Conservation (phyloP, 345 rosid species). For the Salix exigua region DNA sequence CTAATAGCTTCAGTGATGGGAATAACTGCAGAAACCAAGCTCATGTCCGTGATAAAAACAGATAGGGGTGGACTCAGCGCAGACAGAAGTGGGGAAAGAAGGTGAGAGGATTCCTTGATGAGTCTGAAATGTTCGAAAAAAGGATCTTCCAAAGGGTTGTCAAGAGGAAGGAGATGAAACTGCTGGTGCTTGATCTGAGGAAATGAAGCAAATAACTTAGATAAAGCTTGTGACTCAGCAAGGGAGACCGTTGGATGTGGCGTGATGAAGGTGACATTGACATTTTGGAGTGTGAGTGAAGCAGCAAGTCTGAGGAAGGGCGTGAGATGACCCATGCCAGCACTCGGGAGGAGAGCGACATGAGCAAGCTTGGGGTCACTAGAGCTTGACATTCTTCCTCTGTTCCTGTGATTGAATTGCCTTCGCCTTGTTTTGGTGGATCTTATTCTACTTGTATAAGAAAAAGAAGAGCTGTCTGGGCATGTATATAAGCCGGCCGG, state of each 20-base stretch:
- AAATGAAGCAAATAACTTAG: slow-evolving; percentile 20
- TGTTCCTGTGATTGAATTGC: background rate
- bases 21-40: slow-evolving; percentile 26
- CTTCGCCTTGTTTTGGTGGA: no score
- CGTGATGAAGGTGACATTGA: slow-evolving; percentile 33
- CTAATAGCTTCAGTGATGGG: slow-evolving; percentile 26
- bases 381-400: slow-evolving; percentile 6
- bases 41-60: slow-evolving; percentile 35
- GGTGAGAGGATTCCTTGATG: slow-evolving; percentile 25
- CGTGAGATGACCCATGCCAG: slow-evolving; percentile 48
- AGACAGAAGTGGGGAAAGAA: slow-evolving; percentile 29
- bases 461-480: no score
- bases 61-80: slow-evolving; percentile 29
- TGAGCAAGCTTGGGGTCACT: slow-evolving; percentile 15
- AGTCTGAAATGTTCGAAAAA: slow-evolving; percentile 26
- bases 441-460: no score
- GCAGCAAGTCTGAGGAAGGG: slow-evolving; percentile 40
- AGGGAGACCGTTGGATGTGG: slow-evolving; percentile 32
- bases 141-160: slow-evolving; percentile 26
- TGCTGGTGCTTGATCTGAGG: slow-evolving; percentile 23
- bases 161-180: slow-evolving; percentile 23
- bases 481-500: no score
- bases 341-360: slow-evolving; percentile 35
- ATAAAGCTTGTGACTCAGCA: slow-evolving; percentile 25
- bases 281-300: slow-evolving; percentile 9